These are phyloP conservation scores for Boehmeria nivea DNA, from an alignment of 306 rosid genomes.

Conservation along the genomic window DNA sequence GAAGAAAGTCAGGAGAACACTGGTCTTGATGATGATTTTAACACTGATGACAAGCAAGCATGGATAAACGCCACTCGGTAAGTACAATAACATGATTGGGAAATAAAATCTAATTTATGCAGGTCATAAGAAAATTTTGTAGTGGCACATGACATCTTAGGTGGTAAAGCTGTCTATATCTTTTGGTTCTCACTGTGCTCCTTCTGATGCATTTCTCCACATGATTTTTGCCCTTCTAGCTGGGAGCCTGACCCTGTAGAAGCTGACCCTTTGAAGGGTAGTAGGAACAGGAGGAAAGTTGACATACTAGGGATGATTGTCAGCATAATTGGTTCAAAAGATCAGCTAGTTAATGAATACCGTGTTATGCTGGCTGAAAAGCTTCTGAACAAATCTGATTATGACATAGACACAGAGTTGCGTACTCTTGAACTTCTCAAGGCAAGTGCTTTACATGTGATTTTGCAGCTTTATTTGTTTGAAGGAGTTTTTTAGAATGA, in stretches of 20 bases:
- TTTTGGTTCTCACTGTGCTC: constrained; percentile 13
- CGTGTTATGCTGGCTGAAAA: constrained; percentile 98
- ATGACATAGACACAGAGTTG: constrained; percentile 88
- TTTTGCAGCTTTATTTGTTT: constrained; percentile 2
- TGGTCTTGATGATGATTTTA: constrained; percentile 77
- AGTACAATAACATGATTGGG: constrained; percentile 9
- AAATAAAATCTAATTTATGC: constrained; percentile 6
- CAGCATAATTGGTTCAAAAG: constrained; percentile 90
- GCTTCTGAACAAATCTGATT: constrained; percentile 90
- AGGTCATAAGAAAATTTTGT: constrained; percentile 1
- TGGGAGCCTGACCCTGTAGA: constrained; percentile 99
- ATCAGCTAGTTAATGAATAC: constrained; percentile 89
- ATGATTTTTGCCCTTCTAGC: constrained; percentile 43
- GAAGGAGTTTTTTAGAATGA: constrained; percentile 15
- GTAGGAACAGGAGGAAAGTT: constrained; percentile 80
- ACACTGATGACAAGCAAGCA: constrained; percentile 87
- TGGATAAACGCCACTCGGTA: constrained; percentile 82
- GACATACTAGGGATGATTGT: constrained; percentile 99
- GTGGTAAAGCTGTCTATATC: background rate
- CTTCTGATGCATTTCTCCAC: constrained; percentile 16
- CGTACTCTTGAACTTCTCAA: constrained; percentile 95
- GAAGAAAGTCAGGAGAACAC: constrained; percentile 78
- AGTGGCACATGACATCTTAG: background rate
- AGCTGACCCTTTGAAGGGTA: constrained; percentile 90
- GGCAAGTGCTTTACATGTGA: constrained; percentile 34